These are phyloP conservation scores for Emergomyces orientalis DNA, from an alignment of 2,329 filamentous ascomycete genomes.

Conservation along the genomic window DNA sequence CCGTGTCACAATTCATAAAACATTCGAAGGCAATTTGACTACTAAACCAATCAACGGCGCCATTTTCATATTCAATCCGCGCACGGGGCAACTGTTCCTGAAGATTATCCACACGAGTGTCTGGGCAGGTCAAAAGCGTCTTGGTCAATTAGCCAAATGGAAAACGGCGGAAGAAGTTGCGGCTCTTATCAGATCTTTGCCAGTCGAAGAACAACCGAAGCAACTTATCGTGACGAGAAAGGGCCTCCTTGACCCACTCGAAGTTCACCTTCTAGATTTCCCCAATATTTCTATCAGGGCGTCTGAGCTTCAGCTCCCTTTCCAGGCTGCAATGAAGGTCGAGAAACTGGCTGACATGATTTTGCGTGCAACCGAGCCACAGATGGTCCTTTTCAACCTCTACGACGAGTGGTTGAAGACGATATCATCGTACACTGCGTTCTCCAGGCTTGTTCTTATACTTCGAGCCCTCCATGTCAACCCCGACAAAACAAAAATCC, in stretches of 20 bases:
- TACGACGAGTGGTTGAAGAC: conserved; percentile 99
- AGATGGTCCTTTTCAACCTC: conserved; percentile 98
- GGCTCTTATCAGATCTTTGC: conserved; percentile 86
- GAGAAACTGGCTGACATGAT: conserved; percentile 99
- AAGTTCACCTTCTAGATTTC: conserved; percentile 95
- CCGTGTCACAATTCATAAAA: conserved; percentile 99
- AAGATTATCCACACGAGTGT: conserved; percentile 99
- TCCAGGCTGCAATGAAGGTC: conserved; percentile 99
- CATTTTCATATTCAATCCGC: conserved; percentile 99
- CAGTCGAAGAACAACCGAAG: conserved; percentile 96
- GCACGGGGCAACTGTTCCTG: conserved; percentile 91
- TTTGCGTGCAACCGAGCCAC: conserved; percentile 90
- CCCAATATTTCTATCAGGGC: conserved; percentile 98
- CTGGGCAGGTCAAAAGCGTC: conserved; percentile 98
- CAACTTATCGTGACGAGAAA: conserved; percentile 97
- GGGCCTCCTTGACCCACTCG: conserved; percentile 89
- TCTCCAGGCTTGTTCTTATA: conserved; percentile 89
- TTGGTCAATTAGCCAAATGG: conserved; percentile 97
- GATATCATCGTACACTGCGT: conserved; percentile 96
- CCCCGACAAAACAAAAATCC: conserved; percentile 93
- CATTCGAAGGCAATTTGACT: conserved; percentile 96
- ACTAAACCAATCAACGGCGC: conserved; percentile 99
- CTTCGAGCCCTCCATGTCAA: conserved; percentile 94
- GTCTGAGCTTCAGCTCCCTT: conserved; percentile 90
- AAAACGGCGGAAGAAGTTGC: conserved; percentile 99